phyloP scores from a whole-genome alignment of 108 stramenopile genomes.

The Pinguiococcus pyrenoidosus region DNA sequence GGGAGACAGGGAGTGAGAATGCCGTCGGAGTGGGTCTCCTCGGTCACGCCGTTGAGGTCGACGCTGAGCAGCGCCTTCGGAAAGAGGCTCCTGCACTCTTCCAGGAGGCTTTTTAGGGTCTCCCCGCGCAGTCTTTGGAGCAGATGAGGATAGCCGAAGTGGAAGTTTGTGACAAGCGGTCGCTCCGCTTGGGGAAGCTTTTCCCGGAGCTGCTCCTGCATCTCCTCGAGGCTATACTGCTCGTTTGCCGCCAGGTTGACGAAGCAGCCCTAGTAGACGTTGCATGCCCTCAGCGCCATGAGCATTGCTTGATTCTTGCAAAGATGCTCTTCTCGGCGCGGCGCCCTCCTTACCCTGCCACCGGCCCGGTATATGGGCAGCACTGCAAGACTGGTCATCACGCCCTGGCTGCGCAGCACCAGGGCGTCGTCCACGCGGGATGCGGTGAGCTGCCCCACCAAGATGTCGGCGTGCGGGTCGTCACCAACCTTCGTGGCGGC shows the following conservation, averaged over 20 bases:
- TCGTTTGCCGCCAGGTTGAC: slow-evolving; percentile 26
- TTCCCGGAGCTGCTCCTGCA: background rate
- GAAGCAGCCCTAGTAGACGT: slow-evolving; percentile 31
- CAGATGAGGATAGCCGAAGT: slow-evolving; percentile 31
- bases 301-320: too few relatives aligned
- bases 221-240: slow-evolving; percentile 4
- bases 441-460: slow-evolving; percentile 10
- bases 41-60: slow-evolving; percentile 26
- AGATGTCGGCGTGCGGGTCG: slow-evolving; percentile 19
- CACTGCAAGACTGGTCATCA: slow-evolving; percentile 20
- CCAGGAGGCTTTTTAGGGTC: slow-evolving; percentile 3
- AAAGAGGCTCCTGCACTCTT: background rate
- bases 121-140: slow-evolving; percentile 14
- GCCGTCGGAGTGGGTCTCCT: slow-evolving; percentile 1
- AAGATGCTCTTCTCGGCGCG: too few relatives aligned
- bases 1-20: slow-evolving; percentile 9
- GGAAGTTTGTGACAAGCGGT: slow-evolving; percentile 10
- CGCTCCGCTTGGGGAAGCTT: background rate
- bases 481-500: slow-evolving; percentile 13
- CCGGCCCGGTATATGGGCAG: slow-evolving; percentile 19
- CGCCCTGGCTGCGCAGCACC: slow-evolving; percentile 11
- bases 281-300: too few relatives aligned
- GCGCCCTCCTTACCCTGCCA: too few relatives aligned
- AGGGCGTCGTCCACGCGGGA: slow-evolving; percentile 11
- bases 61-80: background rate